Evolutionary conservation across 345 rosid species (phyloP), one percentile per base, ranked within the genome.

Genomic region (Rhodomyrtus tomentosa): DNA sequence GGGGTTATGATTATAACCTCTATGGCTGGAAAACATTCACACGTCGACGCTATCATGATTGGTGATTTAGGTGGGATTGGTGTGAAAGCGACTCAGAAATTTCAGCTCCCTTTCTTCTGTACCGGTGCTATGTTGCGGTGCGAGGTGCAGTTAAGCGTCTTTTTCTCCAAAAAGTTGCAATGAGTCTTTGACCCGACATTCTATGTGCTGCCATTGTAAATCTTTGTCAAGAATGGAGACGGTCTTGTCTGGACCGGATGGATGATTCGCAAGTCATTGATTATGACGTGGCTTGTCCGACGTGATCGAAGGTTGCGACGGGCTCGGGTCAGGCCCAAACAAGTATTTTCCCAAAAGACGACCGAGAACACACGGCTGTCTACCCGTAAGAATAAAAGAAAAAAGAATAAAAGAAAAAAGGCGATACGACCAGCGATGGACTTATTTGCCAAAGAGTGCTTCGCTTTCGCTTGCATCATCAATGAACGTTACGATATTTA

Each of bases 341-440:
- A 36, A 68, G 45, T 18, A 32, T 36, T 68, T 68, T 8, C 25
- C 25, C 24, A 4, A 68, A 42, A 68, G 76, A 36, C 1, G 25
- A 36, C 76, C 1, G 14, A 16, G 14, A 16, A 36, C 45, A 18
- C 7, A 5, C 20, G 76, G 76, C 6, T 10, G 10, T 55, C 21
- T 2, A 62, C 45, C 2, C 3, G 12, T 8, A 15, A 29, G 22
- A 32, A 62, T 1, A 32, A 16, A 50, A 32, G 3, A 32, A 32
- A 15, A 32, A 62, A 29, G 42, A 32, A 62, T 1, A 32, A 16
- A 50, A 32, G 3, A 32, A 32, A 15, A 32, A 62, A 29, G 42
- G 21, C 0, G 24, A 32, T 1, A 5, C 6, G 24, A 32, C 32
- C 38, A 3, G 2, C 0, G 38, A 29, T 6, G 73, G 10, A 14